Percentiles rank a stretch among this genome's conserved stretches.
phyloP scores from a whole-genome alignment of 768 basidiomycete genomes.

The Scleroderma bovista region DNA sequence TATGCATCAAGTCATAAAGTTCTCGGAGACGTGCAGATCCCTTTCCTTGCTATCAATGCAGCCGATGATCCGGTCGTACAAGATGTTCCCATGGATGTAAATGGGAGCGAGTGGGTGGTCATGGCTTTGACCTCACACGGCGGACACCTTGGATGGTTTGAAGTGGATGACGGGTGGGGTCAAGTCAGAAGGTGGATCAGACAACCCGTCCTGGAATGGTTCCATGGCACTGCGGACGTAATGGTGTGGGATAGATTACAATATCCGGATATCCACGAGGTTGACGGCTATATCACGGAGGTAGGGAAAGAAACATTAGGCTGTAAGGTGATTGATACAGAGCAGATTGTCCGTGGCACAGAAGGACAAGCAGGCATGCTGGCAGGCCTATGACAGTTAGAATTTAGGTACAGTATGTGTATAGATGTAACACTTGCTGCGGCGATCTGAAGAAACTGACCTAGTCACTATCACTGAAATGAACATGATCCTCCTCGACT shows the following conservation, averaged over 20 bases:
- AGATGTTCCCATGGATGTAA: conserved; percentile 52
- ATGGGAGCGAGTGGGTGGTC: conserved; percentile 47
- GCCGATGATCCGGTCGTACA: conserved; percentile 74
- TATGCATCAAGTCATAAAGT: conserved; percentile 58
- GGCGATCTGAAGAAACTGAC: background rate
- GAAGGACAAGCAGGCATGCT: conserved; percentile 50
- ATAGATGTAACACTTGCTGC: conserved; percentile 4
- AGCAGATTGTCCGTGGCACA: conserved; percentile 47
- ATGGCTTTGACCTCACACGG: conserved; percentile 61
- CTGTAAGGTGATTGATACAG: conserved; percentile 51
- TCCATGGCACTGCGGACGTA: conserved; percentile 51
- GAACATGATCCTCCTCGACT: conserved; percentile 59
- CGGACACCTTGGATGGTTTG: conserved; percentile 84
- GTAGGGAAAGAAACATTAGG: conserved; percentile 51
- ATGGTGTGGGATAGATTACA: conserved; percentile 34
- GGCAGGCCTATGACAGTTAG: conserved; percentile 47
- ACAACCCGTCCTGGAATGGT: conserved; percentile 70
- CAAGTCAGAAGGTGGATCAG: conserved; percentile 53
- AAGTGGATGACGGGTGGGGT: conserved; percentile 36
- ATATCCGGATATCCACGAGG: conserved; percentile 36
- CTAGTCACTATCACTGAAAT: conserved; percentile 88
- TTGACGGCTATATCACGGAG: conserved; percentile 59
- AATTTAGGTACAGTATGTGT: background rate
- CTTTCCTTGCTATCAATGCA: conserved; percentile 71
- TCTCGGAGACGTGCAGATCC: conserved; percentile 56